Base-by-base conservation (phyloP, 352 stramenopile species). In the Globisporangium nodosum region DNA sequence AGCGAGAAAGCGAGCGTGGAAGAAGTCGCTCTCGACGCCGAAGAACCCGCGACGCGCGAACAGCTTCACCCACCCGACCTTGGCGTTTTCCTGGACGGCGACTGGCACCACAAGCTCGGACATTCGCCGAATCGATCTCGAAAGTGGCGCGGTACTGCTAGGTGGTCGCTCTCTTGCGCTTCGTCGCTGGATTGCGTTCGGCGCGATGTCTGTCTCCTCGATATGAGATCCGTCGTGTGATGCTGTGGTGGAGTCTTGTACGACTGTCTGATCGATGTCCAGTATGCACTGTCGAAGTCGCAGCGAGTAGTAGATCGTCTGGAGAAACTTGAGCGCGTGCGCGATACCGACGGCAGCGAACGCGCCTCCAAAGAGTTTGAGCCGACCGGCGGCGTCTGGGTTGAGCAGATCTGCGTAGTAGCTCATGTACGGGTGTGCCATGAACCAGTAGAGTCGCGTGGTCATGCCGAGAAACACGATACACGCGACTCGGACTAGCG, bases 331-430 rank as follows among this genome's bases (percentile, higher is more conserved):
- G 2, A 66, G 27, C 0, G 21, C 49, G 37, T 76, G 66, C 11
- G 61, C 42, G 8, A 39, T 39, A 4, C 52, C 72, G 12, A 78
- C 40, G 15, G 69, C 43, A 0, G 56, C 69, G 5, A 76, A 68
- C 4, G 66, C 24, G 20, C 54, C 51, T 0, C 67, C 61, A 8
- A 71, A 53, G 7, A 37, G 18, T 16, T 63, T 62, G 48, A 75
- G 75, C 30, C 67, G 59, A 3, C 56, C 42, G 9, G 63, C 33
- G 1, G 37, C 37, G 39, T 18, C 46, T 13, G 70, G 56, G 0
- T 51, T 59, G 15, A 79, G 54, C 16, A 82, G 37, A n/a, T 71
- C 57, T 1, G 66, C 48, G 57, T 82, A 82, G 64, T 81, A 85
- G 46, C 47, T 49, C 49, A 79, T 66, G 45, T 66, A 77, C 24